Base-by-base conservation (phyloP, 352 stramenopile genomes). In the Phytopythium montanum region DNA sequence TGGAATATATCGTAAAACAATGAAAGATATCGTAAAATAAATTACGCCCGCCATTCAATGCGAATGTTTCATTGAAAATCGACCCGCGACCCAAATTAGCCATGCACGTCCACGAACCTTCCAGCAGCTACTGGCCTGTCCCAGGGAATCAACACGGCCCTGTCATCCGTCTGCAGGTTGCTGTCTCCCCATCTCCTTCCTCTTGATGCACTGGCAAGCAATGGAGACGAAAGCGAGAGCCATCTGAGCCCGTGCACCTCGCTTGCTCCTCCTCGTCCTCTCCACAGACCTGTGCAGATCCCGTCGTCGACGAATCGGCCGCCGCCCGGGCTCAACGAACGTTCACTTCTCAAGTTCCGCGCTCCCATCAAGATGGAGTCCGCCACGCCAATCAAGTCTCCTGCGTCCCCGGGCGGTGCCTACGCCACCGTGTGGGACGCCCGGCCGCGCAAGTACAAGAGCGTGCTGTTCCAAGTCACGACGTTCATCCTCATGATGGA, bases 401-500 rank as follows among this genome's bases (percentile, higher is more conserved):
- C 66, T 41, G 57, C 39, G 18, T 74, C 63, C 19, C 66, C 66
- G 4, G 56, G 57, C 8, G 53, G 61, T 18, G 54, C 56, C 51
- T 68, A 70, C 26, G 61, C 65, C 33, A 36, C 55, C 19, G 42
- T 87, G 42, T 86, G 76, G 75, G 78, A 85, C 38, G 60, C 59
- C 13, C 73, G 75, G 4, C 68, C 73, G 3, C 64, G 67, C 62
- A 83, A 87, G 62, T 88, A 81, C 64, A 79, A 81, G 64, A 88
- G 69, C 56, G 64, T 87, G 26, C 52, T 90, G 31, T 56, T 88
- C 45, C 62, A 88, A 59, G 78, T 90, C 21, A 79, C 68, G 28
- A 53, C 66, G 34, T 90, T 85, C 66, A 84, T 88, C 64, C 63
- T 88, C 23, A 66, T 83, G 45, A 84, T 87, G 74, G 79, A 88